Percentiles rank a stretch among this genome's conserved stretches.
Evolutionary conservation across 1,284 basidiomycete genomes (phyloP).

Genomic region (Polyporus tsugae): DNA sequence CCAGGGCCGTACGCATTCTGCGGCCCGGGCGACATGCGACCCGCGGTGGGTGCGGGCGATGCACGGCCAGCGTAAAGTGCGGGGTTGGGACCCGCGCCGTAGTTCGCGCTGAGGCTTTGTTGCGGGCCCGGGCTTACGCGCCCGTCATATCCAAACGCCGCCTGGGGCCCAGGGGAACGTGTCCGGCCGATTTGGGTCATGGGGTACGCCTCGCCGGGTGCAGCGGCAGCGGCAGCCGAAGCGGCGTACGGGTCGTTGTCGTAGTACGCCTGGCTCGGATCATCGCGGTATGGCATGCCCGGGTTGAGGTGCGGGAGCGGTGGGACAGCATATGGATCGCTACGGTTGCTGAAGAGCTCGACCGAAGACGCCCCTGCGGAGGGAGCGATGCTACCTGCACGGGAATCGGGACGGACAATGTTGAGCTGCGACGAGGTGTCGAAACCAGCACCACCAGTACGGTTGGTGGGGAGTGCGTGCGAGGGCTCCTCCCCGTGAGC

Average conservation of each 20-base stretch:
- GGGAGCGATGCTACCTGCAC: constrained; percentile 48
- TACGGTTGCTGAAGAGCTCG: constrained; percentile 45
- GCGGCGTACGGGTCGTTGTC: constrained; percentile 72
- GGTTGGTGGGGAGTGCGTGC: constrained; percentile 65
- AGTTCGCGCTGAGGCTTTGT: constrained; percentile 35
- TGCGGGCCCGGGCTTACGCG: constrained; percentile 39
- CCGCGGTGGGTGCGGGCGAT: constrained; percentile 31
- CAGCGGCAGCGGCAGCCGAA: constrained; percentile 62
- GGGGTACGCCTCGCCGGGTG: constrained; percentile 64
- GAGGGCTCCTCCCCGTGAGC: constrained; percentile 56
- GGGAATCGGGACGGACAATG: constrained; percentile 56
- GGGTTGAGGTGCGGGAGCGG: constrained; percentile 86
- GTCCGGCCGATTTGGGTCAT: constrained; percentile 75
- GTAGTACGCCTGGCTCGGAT: constrained; percentile 69
- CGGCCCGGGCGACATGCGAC: constrained; percentile 56
- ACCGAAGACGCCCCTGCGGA: constrained; percentile 60
- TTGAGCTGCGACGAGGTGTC: constrained; percentile 66
- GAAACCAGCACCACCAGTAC: constrained; percentile 70
- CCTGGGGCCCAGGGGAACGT: constrained; percentile 46
- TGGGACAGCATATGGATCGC: constrained; percentile 82
- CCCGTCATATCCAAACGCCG: constrained; percentile 43
- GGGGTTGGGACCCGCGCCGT: constrained; percentile 34
- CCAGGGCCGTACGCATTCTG: constrained; percentile 40
- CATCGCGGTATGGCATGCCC: constrained; percentile 74
- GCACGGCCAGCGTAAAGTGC: constrained; percentile 35